A percentile compares a stretch with the other conserved stretches of the same genome.
phyloP scores from a whole-genome alignment of 768 basidiomycete genomes.

The Lactarius vividus region DNA sequence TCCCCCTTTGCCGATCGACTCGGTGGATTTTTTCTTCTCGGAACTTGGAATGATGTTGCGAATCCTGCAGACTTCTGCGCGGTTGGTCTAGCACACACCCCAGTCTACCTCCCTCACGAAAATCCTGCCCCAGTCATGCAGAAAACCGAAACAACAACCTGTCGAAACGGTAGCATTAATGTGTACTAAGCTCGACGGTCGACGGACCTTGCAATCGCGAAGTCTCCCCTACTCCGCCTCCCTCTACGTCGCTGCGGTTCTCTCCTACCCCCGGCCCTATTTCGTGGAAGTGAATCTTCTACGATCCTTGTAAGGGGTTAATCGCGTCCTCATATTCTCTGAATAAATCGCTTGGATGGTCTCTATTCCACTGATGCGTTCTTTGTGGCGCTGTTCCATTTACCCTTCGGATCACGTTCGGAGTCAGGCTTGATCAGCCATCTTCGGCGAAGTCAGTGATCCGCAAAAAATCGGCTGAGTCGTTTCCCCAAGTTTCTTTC shows the following conservation, averaged over 20 bases:
- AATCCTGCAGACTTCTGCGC: constrained; percentile 19
- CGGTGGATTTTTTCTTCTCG: constrained; percentile 5
- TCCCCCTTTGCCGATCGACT: constrained; percentile 8
- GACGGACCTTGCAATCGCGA: background rate
- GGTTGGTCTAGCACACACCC: background rate
- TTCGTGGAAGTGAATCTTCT: background rate
- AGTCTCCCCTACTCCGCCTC: background rate
- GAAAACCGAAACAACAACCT: background rate
- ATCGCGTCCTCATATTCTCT: background rate
- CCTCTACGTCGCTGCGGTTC: background rate
- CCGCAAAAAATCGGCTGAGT: background rate
- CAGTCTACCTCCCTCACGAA: background rate
- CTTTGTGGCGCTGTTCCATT: background rate
- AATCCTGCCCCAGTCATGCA: background rate
- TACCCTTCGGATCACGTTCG: background rate
- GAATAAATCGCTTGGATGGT: background rate
- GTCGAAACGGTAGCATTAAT: background rate
- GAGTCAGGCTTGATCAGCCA: background rate
- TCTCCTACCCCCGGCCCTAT: constrained; percentile 17
- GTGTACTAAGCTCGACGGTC: background rate
- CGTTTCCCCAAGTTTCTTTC: background rate
- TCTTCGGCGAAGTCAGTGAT: background rate
- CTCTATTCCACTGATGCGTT: background rate
- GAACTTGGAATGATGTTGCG: background rate
- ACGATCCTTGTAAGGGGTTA: background rate